A percentile compares a stretch with the other conserved stretches of the same genome.
These are phyloP conservation scores for Botrytis aclada DNA, from an alignment of 2,329 filamentous ascomycete species.

Conservation along the genomic window DNA sequence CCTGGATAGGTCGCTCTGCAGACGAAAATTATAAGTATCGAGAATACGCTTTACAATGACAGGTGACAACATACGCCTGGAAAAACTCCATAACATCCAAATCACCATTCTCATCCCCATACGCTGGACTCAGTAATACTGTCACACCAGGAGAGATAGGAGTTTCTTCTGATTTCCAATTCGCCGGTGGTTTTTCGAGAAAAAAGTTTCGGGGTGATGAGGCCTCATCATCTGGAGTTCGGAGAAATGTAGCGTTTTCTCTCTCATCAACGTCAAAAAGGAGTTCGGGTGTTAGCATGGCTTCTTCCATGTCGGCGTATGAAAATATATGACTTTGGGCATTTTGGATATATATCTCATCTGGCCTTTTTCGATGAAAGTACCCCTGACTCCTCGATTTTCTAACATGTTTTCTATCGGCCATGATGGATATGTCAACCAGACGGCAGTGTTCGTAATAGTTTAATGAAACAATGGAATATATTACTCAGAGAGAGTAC, in stretches of 20 bases:
- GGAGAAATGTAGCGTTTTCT: background rate
- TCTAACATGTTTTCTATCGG: background rate
- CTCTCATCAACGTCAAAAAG: background rate
- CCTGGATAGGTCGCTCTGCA: constrained; percentile 11
- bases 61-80: constrained; percentile 9
- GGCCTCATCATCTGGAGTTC: background rate
- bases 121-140: constrained; percentile 7
- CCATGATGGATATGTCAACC: background rate
- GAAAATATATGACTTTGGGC: background rate
- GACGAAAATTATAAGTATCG: background rate
- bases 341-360: constrained; percentile 9
- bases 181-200: background rate
- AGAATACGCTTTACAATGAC: background rate
- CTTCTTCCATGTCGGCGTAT: background rate
- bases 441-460: background rate
- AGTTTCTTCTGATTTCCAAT: background rate
- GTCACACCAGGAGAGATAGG: constrained; percentile 19
- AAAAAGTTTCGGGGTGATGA: constrained; percentile 12
- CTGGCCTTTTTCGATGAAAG: constrained; percentile 4
- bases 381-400: constrained; percentile 6
- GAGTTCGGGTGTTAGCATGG: background rate
- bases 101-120: constrained; percentile 8
- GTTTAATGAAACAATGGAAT: background rate
- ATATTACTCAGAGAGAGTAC: background rate
- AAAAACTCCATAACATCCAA: constrained; percentile 17